Percentiles rank a stretch among this genome's conserved stretches.
Evolutionary conservation across 331 rosid species (phyloP).

Genomic region (Rhamnella rubrinervis): DNA sequence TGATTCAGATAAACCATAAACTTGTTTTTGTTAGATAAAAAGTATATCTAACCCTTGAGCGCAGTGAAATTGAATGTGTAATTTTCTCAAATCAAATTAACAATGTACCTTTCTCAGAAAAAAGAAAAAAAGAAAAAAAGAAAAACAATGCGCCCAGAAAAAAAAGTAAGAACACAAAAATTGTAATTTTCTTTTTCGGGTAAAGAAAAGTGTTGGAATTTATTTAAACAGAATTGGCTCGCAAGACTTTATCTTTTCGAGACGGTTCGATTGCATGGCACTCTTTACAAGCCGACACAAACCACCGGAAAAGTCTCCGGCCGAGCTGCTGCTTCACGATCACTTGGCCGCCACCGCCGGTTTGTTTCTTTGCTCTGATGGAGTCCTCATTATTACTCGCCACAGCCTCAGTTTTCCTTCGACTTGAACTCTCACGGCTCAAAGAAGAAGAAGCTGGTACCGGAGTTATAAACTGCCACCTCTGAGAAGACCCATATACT

Average conservation of each 20-base stretch:
- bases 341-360: slow-evolving; percentile 16
- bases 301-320: slow-evolving; percentile 65
- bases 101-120: too few species aligned
- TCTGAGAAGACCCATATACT: slow-evolving; percentile 54
- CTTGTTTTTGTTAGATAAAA: too few species aligned
- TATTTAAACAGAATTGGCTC: slow-evolving; percentile 14
- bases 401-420: slow-evolving; percentile 29
- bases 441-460: slow-evolving; percentile 46
- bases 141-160: not conserved
- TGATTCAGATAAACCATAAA: too few species aligned
- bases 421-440: slow-evolving; percentile 50
- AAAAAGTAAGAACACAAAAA: too few species aligned
- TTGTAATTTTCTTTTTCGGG: not conserved
- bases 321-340: slow-evolving; percentile 29
- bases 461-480: slow-evolving; percentile 82
- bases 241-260: slow-evolving; percentile 23
- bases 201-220: not conserved
- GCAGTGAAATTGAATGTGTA: too few species aligned
- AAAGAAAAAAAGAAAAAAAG: too few species aligned
- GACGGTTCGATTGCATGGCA: slow-evolving; percentile 91
- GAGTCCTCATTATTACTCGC: slow-evolving; percentile 13
- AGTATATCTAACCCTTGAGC: too few species aligned
- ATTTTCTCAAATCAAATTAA: too few species aligned
- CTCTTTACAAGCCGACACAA: slow-evolving; percentile 62
- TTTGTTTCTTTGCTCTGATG: slow-evolving; percentile 13